Percentiles rank a stretch among this genome's conserved stretches.
phyloP scores from a whole-genome alignment of 139 green algal genomes.

The Spirogloea muscicola region DNA sequence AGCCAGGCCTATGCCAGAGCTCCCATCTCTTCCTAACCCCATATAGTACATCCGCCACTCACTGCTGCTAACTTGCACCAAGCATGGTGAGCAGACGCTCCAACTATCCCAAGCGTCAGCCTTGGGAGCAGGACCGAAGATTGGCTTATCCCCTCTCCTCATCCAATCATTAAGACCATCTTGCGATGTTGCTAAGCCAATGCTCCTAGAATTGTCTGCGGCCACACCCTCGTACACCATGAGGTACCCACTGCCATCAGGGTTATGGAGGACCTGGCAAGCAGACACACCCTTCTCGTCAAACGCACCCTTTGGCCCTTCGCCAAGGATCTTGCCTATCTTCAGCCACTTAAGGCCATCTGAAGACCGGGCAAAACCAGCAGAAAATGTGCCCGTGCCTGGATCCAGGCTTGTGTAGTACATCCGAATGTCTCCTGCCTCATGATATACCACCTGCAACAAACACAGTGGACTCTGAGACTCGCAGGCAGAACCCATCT shows the following conservation, averaged over 20 bases:
- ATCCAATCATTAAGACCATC: constrained; percentile 27
- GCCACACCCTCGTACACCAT: constrained; percentile 35
- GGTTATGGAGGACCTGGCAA: constrained; percentile 14
- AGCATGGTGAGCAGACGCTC: constrained; percentile 25
- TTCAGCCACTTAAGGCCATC: constrained; percentile 46
- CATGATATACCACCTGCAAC: constrained; percentile 29
- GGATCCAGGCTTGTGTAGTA: constrained; percentile 44
- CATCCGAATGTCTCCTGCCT: constrained; percentile 36
- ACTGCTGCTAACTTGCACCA: constrained; percentile 13
- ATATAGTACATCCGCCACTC: constrained; percentile 41
- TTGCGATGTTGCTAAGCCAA: constrained; percentile 15
- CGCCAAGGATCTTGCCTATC: constrained; percentile 10
- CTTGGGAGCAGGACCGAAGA: constrained; percentile 13
- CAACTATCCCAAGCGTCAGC: constrained; percentile 13
- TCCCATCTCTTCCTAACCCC: constrained; percentile 6
- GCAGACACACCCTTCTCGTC: constrained; percentile 13
- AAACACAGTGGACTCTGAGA: not conserved
- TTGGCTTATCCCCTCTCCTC: not conserved
- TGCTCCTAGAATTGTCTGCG: constrained; percentile 4
- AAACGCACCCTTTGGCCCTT: constrained; percentile 11
- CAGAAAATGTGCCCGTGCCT: constrained; percentile 11
- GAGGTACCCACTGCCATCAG: constrained; percentile 10
- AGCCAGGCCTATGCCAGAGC: constrained; percentile 10
- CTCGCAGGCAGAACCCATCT: not conserved
- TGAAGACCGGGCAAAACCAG: constrained; percentile 40